Conservation (phyloP, 2,329 filamentous ascomycete species). For the Cercospora nicotianae region DNA sequence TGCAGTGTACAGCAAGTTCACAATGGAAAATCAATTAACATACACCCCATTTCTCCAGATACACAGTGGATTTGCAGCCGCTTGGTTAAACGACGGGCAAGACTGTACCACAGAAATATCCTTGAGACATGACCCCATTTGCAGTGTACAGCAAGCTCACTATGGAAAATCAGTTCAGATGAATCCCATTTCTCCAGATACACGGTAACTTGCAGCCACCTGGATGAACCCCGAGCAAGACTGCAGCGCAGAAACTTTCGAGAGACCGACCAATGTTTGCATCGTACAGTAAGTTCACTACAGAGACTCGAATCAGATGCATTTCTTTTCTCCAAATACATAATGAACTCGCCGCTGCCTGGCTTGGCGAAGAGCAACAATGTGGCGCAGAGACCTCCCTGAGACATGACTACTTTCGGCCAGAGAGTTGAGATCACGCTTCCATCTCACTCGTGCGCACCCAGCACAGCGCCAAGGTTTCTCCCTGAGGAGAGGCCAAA, state of each 20-base stretch:
- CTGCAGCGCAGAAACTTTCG: no score
- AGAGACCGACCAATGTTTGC: not conserved
- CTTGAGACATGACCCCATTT: no score
- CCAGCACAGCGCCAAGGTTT: not conserved
- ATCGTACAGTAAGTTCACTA: not conserved
- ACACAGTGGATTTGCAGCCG: not conserved
- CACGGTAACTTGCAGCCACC: no score
- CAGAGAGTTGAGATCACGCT: not conserved
- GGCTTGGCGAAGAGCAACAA: not conserved
- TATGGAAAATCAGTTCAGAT: no score
- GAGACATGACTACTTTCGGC: not conserved
- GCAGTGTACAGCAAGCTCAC: no score
- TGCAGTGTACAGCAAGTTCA: not conserved
- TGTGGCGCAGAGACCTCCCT: not conserved
- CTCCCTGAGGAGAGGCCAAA: constrained; percentile 21
- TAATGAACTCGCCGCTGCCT: not conserved
- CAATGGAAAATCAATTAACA: not conserved
- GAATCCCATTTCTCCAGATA: no score
- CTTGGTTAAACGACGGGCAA: not conserved
- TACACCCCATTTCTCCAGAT: not conserved
- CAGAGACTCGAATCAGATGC: not conserved
- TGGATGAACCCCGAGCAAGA: no score
- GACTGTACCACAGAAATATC: not conserved
- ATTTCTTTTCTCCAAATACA: not conserved
- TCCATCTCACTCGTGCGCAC: not conserved